Conservation (phyloP, 768 basidiomycete species). For the Epithele typhae region DNA sequence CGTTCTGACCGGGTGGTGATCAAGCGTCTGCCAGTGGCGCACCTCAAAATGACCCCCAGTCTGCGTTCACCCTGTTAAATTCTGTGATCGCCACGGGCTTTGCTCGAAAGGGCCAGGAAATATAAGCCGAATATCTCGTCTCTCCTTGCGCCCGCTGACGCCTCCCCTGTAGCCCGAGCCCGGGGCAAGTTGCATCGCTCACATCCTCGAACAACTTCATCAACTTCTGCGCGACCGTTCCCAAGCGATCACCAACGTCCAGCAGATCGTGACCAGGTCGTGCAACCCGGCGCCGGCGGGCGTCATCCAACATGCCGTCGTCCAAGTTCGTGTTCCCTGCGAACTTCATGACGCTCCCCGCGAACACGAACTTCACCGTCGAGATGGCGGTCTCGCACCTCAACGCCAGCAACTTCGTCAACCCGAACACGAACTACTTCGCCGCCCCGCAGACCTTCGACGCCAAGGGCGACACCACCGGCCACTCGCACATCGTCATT, state of each 20-base stretch:
- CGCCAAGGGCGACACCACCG: slow-evolving; percentile 37
- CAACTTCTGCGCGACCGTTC: slow-evolving; percentile 44
- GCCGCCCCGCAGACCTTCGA: slow-evolving; percentile 51
- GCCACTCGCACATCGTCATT: slow-evolving; percentile 56
- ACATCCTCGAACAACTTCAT: slow-evolving; percentile 65
- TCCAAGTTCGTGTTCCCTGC: slow-evolving; percentile 47
- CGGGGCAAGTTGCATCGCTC: slow-evolving; percentile 46
- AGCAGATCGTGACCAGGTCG: slow-evolving; percentile 39
- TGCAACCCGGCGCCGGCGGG: slow-evolving; percentile 67
- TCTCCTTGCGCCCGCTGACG: too few species aligned
- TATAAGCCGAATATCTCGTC: too few species aligned
- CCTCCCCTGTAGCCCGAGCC: too few species aligned
- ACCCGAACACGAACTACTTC: slow-evolving; percentile 49
- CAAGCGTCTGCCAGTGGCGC: too few species aligned
- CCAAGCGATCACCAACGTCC: slow-evolving; percentile 43
- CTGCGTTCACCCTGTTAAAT: too few species aligned
- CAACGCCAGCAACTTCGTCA: slow-evolving; percentile 56
- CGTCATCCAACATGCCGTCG: slow-evolving; percentile 53
- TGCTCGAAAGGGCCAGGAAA: too few species aligned
- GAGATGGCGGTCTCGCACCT: slow-evolving; percentile 42
- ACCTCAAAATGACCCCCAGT: too few species aligned
- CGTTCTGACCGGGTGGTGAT: too few species aligned
- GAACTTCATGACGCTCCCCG: slow-evolving; percentile 42
- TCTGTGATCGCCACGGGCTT: too few species aligned
- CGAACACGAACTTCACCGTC: slow-evolving; percentile 54